Percentiles rank a stretch among this genome's conserved stretches.
phyloP scores from a whole-genome alignment of 202 grass and related monocot species.

The Bolboschoenoplectus hybrid region DNA sequence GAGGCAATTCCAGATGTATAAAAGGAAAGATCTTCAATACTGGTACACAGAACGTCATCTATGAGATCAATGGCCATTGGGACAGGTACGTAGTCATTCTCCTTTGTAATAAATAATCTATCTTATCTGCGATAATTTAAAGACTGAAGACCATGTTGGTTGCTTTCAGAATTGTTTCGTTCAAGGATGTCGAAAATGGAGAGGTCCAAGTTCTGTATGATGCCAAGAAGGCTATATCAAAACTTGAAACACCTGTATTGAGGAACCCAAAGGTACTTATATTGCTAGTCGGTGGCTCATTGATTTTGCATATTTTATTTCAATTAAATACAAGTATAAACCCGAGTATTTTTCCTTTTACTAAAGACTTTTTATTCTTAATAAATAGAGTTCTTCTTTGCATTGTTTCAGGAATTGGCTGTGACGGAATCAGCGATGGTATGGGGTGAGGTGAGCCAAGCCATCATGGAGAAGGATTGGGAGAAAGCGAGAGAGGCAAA shows the following conservation, averaged over 20 bases:
- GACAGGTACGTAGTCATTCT: constrained; percentile 43
- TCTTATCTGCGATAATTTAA: background rate
- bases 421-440: constrained; percentile 57
- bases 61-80: constrained; percentile 78
- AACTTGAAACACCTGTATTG: constrained; percentile 57
- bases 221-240: constrained; percentile 47
- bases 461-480: constrained; percentile 80
- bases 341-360: background rate
- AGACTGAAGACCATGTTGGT: background rate
- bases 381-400: background rate
- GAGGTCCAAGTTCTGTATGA: constrained; percentile 68
- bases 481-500: constrained; percentile 66
- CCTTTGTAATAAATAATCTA: background rate
- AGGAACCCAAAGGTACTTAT: constrained; percentile 53
- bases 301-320: background rate
- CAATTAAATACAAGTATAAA: background rate
- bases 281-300: background rate
- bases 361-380: background rate
- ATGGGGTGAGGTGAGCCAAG: constrained; percentile 70
- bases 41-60: constrained; percentile 28
- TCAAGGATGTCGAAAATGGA: constrained; percentile 62
- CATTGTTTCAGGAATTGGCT: constrained; percentile 52
- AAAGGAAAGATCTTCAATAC: constrained; percentile 62
- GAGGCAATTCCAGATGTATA: constrained; percentile 61
- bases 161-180: constrained; percentile 45